Base-by-base conservation (phyloP, 208 protist genomes). In the Wallacemonas rigidus region DNA sequence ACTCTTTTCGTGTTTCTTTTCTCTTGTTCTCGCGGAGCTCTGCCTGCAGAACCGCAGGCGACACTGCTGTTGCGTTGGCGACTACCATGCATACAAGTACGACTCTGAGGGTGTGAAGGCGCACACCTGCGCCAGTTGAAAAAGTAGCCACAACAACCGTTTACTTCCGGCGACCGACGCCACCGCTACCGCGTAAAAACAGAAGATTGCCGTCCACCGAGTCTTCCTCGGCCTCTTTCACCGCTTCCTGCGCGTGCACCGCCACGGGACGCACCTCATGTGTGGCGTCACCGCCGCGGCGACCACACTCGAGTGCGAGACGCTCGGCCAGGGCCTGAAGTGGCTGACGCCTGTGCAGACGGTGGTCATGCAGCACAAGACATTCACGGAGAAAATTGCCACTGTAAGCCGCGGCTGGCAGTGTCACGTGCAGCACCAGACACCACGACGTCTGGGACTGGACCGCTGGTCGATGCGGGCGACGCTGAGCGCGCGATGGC, bases 391-490 rank as follows among this genome's bases (percentile, higher is more conserved):
- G 74, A 38, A 86, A 82, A 39, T 78, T 77, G 60, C 76, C 67
- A 26, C 74, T 71, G 53, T 90, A 89, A 9, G 80, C 67, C 39
- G 77, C 53, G 7, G 71, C 67, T 4, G 86, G 86, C 40, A 95
- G 74, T n/a, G 88, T 93, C 69, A 89, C 82, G 71, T 93, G 83
- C 53, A 95, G 64, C 5, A 77, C 86, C 15, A 95, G 76, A 64
- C 76, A 86, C 15, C 77, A 69, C 47, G 74, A 84, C 36, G 61
- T 38, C 60, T 2, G 6, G 15, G 60, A 15, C 60, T n/a, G 26
- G n/a, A n/a, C 11, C 9, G 53, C 45, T 6, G 8, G 45, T 15
- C n/a, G 54, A 51, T 14, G 74, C 41, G 4, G 76, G 76, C 8
- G 79, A 69, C 12, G 67, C 26, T 26, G 26, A 26, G 56, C 9